Base-by-base conservation (phyloP, 352 stramenopile species). In the Globisporangium ultimum region DNA sequence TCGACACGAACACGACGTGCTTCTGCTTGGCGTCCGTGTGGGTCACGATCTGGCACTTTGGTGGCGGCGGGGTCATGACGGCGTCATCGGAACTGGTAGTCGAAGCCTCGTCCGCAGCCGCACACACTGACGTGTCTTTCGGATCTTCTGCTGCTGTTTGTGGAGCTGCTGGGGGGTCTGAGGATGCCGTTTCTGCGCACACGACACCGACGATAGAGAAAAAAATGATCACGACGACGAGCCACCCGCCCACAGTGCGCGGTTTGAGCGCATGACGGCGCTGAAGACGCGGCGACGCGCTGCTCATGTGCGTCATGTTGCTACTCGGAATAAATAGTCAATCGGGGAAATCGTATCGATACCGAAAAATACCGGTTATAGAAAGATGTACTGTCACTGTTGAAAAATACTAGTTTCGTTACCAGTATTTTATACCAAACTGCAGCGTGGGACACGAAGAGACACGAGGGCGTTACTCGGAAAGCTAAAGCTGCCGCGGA, bases 1-100 rank as follows among this genome's bases (percentile, higher is more conserved):
- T 90, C 10, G 84, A 91, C 45, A 91, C 71, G 36, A 94, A 93
- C 5, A 95, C 58, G 55, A 96, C 84, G 53, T 87, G 80, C 14
- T 64, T 67, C 4, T 80, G 55, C 13, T 60, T 64, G 17, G 55
- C 54, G 18, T 75, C 71, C 12, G 47, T 36, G 17, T 20, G 56
- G 2, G 56, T 57, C 15, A 53, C 18, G 24, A 17, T 43, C 18
- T 24, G 11, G 4, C 50, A 54, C 21, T 48, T 51, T 53, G 43
- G 56, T 4, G 10, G 53, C 20, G 24, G 36, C 20, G 52, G 46
- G 18, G 36, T 24, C 4, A 13, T 58, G 52, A 24, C 0, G 15
- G 38, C 38, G 38, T 17, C 14, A 43, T 17, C 10, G 38, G 38
- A 11, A 8, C 38, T 43, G 38, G 38, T 43, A 17, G 38, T 32